Evolutionary conservation across 1,139 yeast species (phyloP).

Genomic region (Magnusiomyces magnusii): DNA sequence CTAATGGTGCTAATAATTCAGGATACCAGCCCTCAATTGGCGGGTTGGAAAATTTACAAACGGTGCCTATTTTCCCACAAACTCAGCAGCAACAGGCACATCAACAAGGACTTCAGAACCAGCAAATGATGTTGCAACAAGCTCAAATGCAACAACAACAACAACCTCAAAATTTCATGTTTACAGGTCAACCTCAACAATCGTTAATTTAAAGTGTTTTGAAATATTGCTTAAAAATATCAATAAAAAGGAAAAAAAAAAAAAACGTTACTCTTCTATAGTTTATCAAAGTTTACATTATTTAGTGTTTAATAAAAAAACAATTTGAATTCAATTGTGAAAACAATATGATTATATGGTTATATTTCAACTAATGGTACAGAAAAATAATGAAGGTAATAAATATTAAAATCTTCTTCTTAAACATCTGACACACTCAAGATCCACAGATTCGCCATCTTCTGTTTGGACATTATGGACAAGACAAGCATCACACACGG

Average conservation of each 20-base stretch:
- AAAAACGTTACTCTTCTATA: background rate
- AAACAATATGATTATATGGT: too few relatives aligned
- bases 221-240: background rate
- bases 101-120: background rate
- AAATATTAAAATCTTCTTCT: background rate
- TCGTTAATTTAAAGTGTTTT: background rate
- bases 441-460: background rate
- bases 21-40: slow-evolving; percentile 3
- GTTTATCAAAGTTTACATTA: background rate
- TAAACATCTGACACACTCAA: background rate
- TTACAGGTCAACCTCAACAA: background rate
- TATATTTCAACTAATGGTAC: too few relatives aligned
- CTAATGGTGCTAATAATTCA: background rate
- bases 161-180: background rate
- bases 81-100: slow-evolving; percentile 2
- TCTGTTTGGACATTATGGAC: background rate
- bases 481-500: background rate
- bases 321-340: too few relatives aligned
- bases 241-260: too few relatives aligned
- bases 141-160: background rate
- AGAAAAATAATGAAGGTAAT: too few relatives aligned
- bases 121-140: background rate
- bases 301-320: too few relatives aligned
- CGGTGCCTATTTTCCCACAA: background rate
- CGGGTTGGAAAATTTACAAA: background rate